phyloP scores from a whole-genome alignment of 2,329 filamentous ascomycete species.

The Pseudogymnoascus sp. region DNA sequence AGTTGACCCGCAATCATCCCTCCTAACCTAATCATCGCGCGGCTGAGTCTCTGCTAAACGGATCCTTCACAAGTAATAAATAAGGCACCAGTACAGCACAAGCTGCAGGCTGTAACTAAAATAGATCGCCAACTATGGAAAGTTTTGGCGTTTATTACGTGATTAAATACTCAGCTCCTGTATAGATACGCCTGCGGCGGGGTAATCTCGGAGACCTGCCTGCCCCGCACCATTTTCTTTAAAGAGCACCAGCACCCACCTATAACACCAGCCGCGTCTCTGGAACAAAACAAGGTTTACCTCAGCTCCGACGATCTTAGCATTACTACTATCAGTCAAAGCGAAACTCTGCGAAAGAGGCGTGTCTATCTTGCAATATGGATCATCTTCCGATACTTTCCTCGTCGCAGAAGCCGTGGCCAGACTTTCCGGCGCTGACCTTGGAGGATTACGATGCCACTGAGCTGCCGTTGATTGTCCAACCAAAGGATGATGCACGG shows the following conservation, averaged over 20 bases:
- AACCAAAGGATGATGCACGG: not conserved
- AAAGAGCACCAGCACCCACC: not conserved
- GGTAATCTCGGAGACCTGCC: not conserved
- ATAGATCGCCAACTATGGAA: not conserved
- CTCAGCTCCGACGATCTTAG: not conserved
- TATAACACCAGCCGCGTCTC: not conserved
- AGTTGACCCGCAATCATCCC: not conserved
- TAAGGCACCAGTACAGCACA: not conserved
- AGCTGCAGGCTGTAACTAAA: not conserved
- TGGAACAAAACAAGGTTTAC: not conserved
- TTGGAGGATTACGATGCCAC: not conserved
- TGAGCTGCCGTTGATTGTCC: not conserved
- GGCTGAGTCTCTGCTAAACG: not conserved
- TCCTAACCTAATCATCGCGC: not conserved
- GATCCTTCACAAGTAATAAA: not conserved
- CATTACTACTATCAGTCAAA: not conserved
- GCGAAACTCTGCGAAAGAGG: not conserved
- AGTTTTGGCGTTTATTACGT: not conserved
- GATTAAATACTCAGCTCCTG: not conserved
- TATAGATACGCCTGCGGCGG: not conserved
- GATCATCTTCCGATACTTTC: not conserved
- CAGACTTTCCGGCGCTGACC: slow-evolving; percentile 1
- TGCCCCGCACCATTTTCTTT: not conserved
- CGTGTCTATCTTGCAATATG: not conserved
- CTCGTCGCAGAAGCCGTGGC: not conserved